These are phyloP conservation scores for Lunasporangiospora selenospora DNA, from an alignment of 192 early-diverging fungal species.

Conservation along the genomic window DNA sequence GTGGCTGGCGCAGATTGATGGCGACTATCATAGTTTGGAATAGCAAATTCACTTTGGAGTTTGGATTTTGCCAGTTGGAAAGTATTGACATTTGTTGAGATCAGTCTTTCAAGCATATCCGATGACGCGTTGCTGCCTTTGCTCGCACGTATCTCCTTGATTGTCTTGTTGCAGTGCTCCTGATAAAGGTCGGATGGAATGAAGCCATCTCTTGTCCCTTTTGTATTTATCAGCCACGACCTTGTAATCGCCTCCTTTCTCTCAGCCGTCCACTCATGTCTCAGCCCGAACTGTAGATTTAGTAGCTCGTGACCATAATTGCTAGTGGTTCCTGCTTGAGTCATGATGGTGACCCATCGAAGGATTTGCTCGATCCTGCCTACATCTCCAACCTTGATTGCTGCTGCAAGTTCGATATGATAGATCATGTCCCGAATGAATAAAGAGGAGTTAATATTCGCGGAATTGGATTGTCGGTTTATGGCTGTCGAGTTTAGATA, in stretches of 20 bases:
- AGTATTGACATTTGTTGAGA: conserved; percentile 7
- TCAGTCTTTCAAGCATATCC: background rate
- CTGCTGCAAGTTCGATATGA: conserved; percentile 2
- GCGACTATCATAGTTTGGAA: too few relatives aligned
- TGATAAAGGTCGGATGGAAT: conserved; percentile 20
- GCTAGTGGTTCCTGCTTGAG: conserved; percentile 3
- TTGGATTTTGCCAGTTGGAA: too few relatives aligned
- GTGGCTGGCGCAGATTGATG: too few relatives aligned
- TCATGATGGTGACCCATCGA: conserved; percentile 6
- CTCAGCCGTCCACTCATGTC: conserved; percentile 3
- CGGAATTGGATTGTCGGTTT: too few relatives aligned
- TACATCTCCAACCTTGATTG: conserved; percentile 19
- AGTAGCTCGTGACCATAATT: conserved; percentile 19
- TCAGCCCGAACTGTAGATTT: background rate
- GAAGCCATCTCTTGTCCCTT: conserved; percentile 5
- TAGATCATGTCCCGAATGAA: conserved; percentile 4
- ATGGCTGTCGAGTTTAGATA: too few relatives aligned
- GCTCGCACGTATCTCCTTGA: background rate
- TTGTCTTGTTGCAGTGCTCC: conserved; percentile 19
- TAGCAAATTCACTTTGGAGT: too few relatives aligned
- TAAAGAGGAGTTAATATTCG: background rate
- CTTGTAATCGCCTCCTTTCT: background rate
- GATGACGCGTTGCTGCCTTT: conserved; percentile 9
- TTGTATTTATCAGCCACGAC: conserved; percentile 19
- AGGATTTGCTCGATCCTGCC: conserved; percentile 8